phyloP scores from a whole-genome alignment of 2,329 filamentous ascomycete species.

The Cladophialophora bantiana region DNA sequence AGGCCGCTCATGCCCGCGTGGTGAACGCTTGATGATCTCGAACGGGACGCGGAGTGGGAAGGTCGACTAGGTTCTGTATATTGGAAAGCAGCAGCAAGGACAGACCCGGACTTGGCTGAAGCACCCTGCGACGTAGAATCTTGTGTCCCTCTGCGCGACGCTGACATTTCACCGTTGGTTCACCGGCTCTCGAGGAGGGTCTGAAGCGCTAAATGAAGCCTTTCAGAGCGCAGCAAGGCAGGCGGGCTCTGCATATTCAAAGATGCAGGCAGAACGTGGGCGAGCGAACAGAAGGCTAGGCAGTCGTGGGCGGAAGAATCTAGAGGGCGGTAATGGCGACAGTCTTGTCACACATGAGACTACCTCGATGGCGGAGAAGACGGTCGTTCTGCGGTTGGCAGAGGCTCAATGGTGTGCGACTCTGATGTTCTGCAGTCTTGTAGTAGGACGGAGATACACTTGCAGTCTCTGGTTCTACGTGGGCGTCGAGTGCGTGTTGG shows the following conservation, averaged over 20 bases:
- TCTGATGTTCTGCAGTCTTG: constrained; percentile 20
- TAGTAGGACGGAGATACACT: constrained; percentile 11
- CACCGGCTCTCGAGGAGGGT: constrained; percentile 9
- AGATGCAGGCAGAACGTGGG: constrained; percentile 16
- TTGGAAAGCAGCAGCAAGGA: constrained; percentile 50
- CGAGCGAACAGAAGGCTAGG: constrained; percentile 3
- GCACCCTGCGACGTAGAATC: constrained; percentile 25
- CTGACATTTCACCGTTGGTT: constrained; percentile 30
- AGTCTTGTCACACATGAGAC: neutral
- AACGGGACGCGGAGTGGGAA: constrained; percentile 24
- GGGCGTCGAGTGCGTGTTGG: neutral
- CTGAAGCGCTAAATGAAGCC: constrained; percentile 24
- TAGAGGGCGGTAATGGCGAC: neutral
- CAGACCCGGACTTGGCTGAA: constrained; percentile 35
- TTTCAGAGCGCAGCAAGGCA: constrained; percentile 31
- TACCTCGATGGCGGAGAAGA: constrained; percentile 1
- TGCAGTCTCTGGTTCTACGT: constrained; percentile 13
- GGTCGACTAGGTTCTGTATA: constrained; percentile 46
- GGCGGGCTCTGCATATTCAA: constrained; percentile 36
- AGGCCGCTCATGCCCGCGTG: constrained; percentile 35
- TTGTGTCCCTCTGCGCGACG: constrained; percentile 33
- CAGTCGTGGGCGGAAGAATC: neutral
- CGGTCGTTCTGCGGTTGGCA: constrained; percentile 26
- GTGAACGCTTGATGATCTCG: constrained; percentile 22
- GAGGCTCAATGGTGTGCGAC: constrained; percentile 18